phyloP scores from a whole-genome alignment of 805 yeast species.

The Nakazawaea wickerhamii region DNA sequence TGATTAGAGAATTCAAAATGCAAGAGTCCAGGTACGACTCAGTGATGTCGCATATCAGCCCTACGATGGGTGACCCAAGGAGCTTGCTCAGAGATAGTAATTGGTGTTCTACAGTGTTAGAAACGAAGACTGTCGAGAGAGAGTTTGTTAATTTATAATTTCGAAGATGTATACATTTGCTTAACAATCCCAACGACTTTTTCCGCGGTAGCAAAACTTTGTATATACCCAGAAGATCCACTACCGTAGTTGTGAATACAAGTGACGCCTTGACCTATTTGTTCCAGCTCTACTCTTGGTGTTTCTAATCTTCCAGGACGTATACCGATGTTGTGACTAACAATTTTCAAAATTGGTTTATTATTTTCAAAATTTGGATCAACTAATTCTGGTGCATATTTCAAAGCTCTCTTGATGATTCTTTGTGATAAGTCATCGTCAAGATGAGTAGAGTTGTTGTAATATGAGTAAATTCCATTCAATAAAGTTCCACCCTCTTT shows the following conservation, averaged over 20 bases:
- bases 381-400: constrained; percentile 33
- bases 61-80: constrained; percentile 60
- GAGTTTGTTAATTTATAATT: constrained; percentile 10
- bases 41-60: constrained; percentile 34
- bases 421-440: constrained; percentile 44
- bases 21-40: constrained; percentile 53
- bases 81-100: constrained; percentile 71
- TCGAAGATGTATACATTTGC: not conserved
- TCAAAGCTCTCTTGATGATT: constrained; percentile 39
- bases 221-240: constrained; percentile 66
- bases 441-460: constrained; percentile 20
- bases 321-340: constrained; percentile 53
- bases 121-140: constrained; percentile 11
- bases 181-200: constrained; percentile 25
- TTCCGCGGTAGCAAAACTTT: constrained; percentile 55
- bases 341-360: constrained; percentile 37
- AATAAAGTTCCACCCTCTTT: constrained; percentile 68
- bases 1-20: constrained; percentile 73
- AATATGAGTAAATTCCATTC: constrained; percentile 42
- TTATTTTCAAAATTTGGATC: constrained; percentile 28
- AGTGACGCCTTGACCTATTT: not conserved
- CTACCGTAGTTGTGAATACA: constrained; percentile 64
- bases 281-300: constrained; percentile 41
- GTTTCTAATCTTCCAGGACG: constrained; percentile 66
- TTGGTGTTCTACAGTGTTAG: constrained; percentile 62